Base-by-base conservation (phyloP, 2,329 filamentous ascomycete species). In the Reticulascus tulasneorum region DNA sequence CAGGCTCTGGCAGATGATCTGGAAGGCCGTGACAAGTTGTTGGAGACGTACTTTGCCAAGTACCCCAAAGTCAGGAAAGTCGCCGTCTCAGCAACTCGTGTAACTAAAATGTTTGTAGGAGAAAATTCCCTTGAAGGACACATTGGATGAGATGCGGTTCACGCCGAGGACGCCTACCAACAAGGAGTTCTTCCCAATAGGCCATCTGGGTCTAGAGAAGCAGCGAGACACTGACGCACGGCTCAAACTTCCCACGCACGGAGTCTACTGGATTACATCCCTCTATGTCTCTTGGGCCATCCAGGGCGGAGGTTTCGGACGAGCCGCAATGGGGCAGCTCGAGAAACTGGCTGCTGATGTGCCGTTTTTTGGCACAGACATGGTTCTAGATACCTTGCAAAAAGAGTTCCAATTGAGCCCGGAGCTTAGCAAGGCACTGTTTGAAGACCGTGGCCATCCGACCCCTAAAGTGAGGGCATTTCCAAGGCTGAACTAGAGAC, bases 271-370 rank as follows among this genome's bases (percentile, higher is more conserved):
- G 63, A 47, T 66, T 20, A 61, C 62, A 33, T 56, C 54, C 7
- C 54, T 68, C 13, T 69, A 62, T 47, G 54, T 69, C 37, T 67
- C 64, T 24, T 54, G 53, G 34, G 53, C 53, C 2, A 47, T 67
- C 20, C 63, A 64, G 40, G 42, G 48, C 11, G 48, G 52, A 23
- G 63, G 63, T 6, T 51, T 61, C 16, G 62, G 62, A 32, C 50
- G 52, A 30, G 51, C 48, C 11, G 52, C 60, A 20, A 67, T 67
- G 59, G 47, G 45, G 5, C 46, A 53, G 23, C 45, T 54, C 25
- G 63, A 67, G 37, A 43, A 38, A 16, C 33, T 60, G 35, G 58
- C 59, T 11, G 35, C 52, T 8, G 39, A 44, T 24, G 37, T 53
- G 24, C 58, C 62, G 11, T 50, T 63, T 40, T 50, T 52, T 35